Evolutionary conservation across 2,329 filamentous ascomycete species (phyloP), one percentile per base, ranked within the genome.

Genomic region (Sporothrix brunneoviolacea): DNA sequence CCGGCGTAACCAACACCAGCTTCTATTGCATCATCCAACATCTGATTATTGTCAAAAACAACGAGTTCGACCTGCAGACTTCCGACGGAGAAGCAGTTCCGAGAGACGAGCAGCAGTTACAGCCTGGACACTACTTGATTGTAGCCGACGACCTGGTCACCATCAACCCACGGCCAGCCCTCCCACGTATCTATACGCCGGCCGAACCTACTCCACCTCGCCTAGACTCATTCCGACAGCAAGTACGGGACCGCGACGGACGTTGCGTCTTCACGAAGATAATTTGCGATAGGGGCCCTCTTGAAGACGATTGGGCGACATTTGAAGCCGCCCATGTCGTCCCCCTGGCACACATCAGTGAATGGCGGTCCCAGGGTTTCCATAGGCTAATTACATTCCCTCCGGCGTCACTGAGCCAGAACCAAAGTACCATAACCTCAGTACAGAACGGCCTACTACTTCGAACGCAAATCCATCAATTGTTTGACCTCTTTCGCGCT

Each of bases 251-350:
- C 2, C 40, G 40, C 4, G 40, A 43, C 16, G 4, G 40, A 1
- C 40, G 40, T 3, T 43, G 40, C 22, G 40, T 43, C 2, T 15
- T 43, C 8, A 21, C 40, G 6, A 33, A 33, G 18, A 16, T 33
- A 10, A 10, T 6, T 10, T 28, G 27, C 44, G 9, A 3, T 4
- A 33, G 38, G n/a, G 44, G 35, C n/a, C 44, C 33, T 21, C 22
- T n/a, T 22, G n/a, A n/a, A 19, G n/a, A 32, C 33, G 2, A 21
- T 15, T 47, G 44, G 44, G 15, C 13, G 4, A 10, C 32, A 8
- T 38, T 47, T 38, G 44, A 38, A n/a, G 8, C 44, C 4, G 44
- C 44, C 8, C 44, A 47, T n/a, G 18, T 47, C 9, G 44, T 47
- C 15, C 44, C 44, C n/a, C 6, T 47, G 15, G 44, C 44, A 12